Conservation (phyloP, 768 basidiomycete genomes). For the Rhodotorula toruloides region DNA sequence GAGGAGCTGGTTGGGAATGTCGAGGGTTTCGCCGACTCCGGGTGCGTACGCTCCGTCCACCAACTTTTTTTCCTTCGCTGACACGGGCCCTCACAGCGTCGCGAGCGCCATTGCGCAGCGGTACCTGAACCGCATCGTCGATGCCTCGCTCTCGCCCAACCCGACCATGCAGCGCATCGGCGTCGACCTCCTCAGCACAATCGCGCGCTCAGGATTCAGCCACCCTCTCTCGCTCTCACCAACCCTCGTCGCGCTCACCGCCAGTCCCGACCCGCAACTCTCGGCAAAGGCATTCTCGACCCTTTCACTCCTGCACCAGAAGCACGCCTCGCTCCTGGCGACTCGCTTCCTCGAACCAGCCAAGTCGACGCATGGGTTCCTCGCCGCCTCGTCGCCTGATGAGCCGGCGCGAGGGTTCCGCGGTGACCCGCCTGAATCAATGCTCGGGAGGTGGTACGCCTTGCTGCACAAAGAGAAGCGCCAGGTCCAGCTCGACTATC, state of each 20-base stretch:
- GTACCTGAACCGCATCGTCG: constrained; percentile 73
- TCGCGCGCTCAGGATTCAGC: constrained; percentile 88
- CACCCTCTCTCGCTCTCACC: constrained; percentile 77
- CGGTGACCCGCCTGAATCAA: constrained; percentile 60
- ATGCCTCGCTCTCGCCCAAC: constrained; percentile 69
- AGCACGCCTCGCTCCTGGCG: constrained; percentile 84
- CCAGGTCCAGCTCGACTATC: constrained; percentile 73
- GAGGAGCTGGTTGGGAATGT: constrained; percentile 91
- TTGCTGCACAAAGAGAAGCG: constrained; percentile 85
- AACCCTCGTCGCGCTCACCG: constrained; percentile 50
- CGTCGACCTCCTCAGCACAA: constrained; percentile 84
- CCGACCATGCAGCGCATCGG: constrained; percentile 50
- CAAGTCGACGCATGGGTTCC: constrained; percentile 74
- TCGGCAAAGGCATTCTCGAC: constrained; percentile 71
- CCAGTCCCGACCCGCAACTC: constrained; percentile 57
- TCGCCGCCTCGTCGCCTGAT: constrained; percentile 56
- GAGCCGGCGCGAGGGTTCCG: constrained; percentile 57
- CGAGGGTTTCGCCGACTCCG: constrained; percentile 91
- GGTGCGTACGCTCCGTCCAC: constrained; percentile 55
- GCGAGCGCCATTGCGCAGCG: constrained; percentile 92
- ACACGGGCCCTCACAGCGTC: constrained; percentile 57
- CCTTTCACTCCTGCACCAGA: constrained; percentile 74
- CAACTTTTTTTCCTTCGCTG: neutral
- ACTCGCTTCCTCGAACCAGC: constrained; percentile 77
- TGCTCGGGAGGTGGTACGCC: constrained; percentile 80